Conservation (phyloP, 1,139 yeast genomes). For the Debaryomyces sp. region DNA sequence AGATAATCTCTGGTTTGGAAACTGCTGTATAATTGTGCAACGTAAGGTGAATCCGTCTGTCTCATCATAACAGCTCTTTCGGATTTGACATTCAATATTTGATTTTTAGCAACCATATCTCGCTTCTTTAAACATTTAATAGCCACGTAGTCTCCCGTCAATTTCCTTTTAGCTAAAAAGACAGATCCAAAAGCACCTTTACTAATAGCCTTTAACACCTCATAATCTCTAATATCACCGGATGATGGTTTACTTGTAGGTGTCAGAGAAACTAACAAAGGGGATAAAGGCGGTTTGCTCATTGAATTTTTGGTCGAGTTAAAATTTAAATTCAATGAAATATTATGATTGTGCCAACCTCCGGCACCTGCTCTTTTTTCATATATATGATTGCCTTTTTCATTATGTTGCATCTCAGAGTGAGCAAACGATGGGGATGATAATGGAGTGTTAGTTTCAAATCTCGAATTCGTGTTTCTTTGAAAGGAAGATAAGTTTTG, state of each 20-base stretch:
- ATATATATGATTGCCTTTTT: slow-evolving; percentile 3
- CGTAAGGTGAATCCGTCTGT: slow-evolving; percentile 91
- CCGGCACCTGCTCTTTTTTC: slow-evolving; percentile 22
- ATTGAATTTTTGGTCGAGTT: slow-evolving; percentile 18
- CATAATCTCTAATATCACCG: slow-evolving; percentile 87
- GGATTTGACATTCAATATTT: slow-evolving; percentile 89
- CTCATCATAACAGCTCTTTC: slow-evolving; percentile 98
- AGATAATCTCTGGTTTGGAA: slow-evolving; percentile 88
- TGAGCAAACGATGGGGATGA: slow-evolving; percentile 42
- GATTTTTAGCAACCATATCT: slow-evolving; percentile 97
- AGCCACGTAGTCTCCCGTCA: slow-evolving; percentile 95
- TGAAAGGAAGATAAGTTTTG: slow-evolving; percentile 60
- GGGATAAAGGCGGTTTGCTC: slow-evolving; percentile 73
- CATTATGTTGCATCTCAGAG: slow-evolving; percentile 11
- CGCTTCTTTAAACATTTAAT: slow-evolving; percentile 91
- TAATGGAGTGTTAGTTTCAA: slow-evolving; percentile 39
- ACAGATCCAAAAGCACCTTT: slow-evolving; percentile 99
- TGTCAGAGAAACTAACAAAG: slow-evolving; percentile 68
- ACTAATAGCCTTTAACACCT: slow-evolving; percentile 87
- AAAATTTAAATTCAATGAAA: slow-evolving; percentile 15
- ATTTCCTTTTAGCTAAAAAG: slow-evolving; percentile 75
- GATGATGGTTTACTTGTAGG: slow-evolving; percentile 49
- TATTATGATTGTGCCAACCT: slow-evolving; percentile 16
- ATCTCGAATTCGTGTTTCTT: slow-evolving; percentile 39
- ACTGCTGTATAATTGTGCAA: slow-evolving; percentile 84